Base-by-base conservation (phyloP, 192 early-diverging fungal genomes). In the Globomyces pollinis-pini region DNA sequence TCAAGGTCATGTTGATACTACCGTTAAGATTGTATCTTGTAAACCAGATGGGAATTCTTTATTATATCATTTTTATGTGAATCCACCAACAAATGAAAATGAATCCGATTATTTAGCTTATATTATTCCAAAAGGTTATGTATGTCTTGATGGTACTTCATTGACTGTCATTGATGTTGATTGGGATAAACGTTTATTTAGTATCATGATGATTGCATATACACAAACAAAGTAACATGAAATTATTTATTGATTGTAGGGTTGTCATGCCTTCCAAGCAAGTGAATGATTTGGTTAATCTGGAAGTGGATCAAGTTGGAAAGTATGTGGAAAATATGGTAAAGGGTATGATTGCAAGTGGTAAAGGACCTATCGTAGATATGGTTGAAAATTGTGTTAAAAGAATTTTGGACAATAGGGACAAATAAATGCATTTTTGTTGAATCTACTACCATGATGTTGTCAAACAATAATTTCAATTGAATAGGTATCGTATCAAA, bases 301-400 rank as follows among this genome's bases (percentile, higher is more conserved):
- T 99, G 41, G 96, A 99, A 73, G 94, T 96, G 1, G 96, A 99
- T 64, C 93, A 95, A 85, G 76, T 98, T 63, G 92, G 90, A 50
- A 98, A 98, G 67, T 98, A 98, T 67, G 80, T 95, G 23, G 91
- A 94, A 65, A 82, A 83, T 54, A 81, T 90, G 38, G 83, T 91
- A 16, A 70, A 77, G 64, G 31, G 55, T 6, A 57, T 57, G 55
- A 21, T 77, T 75, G 43, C 69, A 77, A 50, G 55, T 70, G 58
- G 64, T 5, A 8, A 13, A 21, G 18, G 38, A 13, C 55, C 55
- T 8, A 7, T 57, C 11, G 18, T 29, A 20, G 16, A 15, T 8
- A 12, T 57, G 35, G 16, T 57, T 42, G 55, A 57, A 20, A 57
- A 57, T 30, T n/a, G 15, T 9, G 55, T 57, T 33, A 20, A 44